Base-by-base conservation (phyloP, 139 green algal genomes). In the Chlamydomonas schloesseri region DNA sequence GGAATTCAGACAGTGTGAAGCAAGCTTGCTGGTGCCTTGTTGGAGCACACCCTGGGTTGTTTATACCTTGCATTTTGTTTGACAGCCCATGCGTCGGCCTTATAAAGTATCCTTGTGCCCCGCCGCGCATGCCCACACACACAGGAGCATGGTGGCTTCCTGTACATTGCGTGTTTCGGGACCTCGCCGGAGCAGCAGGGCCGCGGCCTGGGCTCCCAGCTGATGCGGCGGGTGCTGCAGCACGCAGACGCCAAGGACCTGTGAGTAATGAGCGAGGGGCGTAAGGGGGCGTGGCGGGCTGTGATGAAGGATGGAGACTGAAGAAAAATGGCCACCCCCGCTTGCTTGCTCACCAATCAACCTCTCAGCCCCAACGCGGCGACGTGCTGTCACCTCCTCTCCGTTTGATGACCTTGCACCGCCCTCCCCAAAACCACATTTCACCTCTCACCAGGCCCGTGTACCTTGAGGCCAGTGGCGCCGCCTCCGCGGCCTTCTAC, bases 61-160 rank as follows among this genome's bases (percentile, higher is more conserved):
- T 29, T 9, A 8, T 47, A 36, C 14, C 47, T 42, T 46, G 2
- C 11, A 20, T 69, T 20, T n/a, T n/a, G 73, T n/a, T n/a, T n/a
- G n/a, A 18, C 21, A 23, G 11, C 11, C 11, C 50, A 14, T 57
- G 50, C 50, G 50, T 14, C 50, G 50, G 14, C 11, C 50, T 14
- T 14, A 57, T 11, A 11, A 11, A 11, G 11, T 14, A 14, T 57
- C 11, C 50, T 57, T 14, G 14, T 21, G 11, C 50, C 11, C 50
- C 50, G 14, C 11, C 14, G 50, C 14, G 11, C 50, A 11, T 57
- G 11, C 50, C 14, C 29, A 15, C 33, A 21, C 65, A 6, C 31
- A 28, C 79, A 85, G 79, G 79, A 31, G 47, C 46, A 85, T 47
- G 79, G 79, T 47, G 46, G n/a, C n/a, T 76, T 85, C 65, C 65